These are phyloP conservation scores for Gossypium aridum DNA, from an alignment of 441 rosid genomes.

Conservation along the genomic window DNA sequence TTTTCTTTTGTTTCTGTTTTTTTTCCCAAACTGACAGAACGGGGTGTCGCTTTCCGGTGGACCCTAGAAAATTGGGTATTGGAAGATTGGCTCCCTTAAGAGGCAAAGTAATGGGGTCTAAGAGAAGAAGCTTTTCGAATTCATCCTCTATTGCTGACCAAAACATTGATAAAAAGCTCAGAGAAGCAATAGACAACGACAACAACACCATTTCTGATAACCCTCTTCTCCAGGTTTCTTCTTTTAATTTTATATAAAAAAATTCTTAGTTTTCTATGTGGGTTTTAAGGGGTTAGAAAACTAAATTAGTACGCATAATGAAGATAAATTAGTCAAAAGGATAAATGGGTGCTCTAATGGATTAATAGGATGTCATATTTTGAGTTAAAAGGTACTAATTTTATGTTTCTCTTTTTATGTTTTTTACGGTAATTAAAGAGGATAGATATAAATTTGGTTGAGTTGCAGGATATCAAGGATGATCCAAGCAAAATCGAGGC, in stretches of 20 bases:
- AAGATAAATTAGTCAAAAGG: constrained; percentile 24
- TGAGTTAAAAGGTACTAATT: neutral
- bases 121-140: constrained; percentile 28
- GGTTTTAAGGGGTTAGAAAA: constrained; percentile 14
- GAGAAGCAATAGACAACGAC: constrained; percentile 9
- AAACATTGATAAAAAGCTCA: constrained; percentile 23
- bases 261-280: constrained; percentile 4
- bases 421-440: neutral
- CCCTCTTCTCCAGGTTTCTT: constrained; percentile 16
- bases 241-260: neutral
- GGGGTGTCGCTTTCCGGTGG: constrained; percentile 40
- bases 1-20: neutral
- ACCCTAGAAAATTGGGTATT: constrained; percentile 25
- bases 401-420: neutral
- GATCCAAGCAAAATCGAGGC: constrained; percentile 39
- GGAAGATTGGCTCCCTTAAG: constrained; percentile 28
- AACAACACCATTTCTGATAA: constrained; percentile 14
- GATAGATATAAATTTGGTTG: constrained; percentile 8
- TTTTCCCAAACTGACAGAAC: neutral
- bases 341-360: constrained; percentile 13
- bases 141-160: constrained; percentile 22
- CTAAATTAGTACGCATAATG: constrained; percentile 9
- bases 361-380: constrained; percentile 9
- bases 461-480: constrained; percentile 31
- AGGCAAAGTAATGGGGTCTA: constrained; percentile 27